Evolutionary conservation across 2,329 filamentous ascomycete species (phyloP), one percentile per base, ranked within the genome.

Genomic region (Trichoderma breve): DNA sequence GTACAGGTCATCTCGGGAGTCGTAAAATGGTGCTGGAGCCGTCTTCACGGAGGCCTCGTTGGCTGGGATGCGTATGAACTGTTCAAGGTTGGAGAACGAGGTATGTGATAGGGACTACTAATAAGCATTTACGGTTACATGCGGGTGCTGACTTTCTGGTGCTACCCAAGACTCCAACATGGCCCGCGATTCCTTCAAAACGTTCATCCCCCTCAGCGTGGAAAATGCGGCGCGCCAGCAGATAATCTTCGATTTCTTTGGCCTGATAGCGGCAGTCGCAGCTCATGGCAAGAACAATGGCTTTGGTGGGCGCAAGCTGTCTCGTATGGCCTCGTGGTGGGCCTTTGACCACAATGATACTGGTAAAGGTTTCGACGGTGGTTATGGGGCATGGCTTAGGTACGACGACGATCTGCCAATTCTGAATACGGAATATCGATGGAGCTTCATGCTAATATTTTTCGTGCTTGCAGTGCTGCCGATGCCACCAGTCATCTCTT

Each of bases 1-100:
- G 60, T 51, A 34, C 74, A 97, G 94, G 94, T 97, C 71, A 88
- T 99, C 69, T 95, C 94, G 75, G 96, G 95, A 77, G 94, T 98
- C 55, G 87, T 96, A 75, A 99, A 98, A 85, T 99, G 96, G 96
- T 98, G 95, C 82, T 99, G 96, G 96, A 95, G 93, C 80, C 90
- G 96, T 83, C 85, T 99, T 65, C 90, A 92, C 55, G 94, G 94
- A 72, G 96, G 96, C 78, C 91, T 99, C 15, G 95, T 99, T 43
- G 94, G 94, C 72, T 98, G 96, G 96, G 94, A 98, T 78, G 94
- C 94, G 55, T 99, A 99, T 79, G 95, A 98, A 80, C 88, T 97
- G 26, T 99, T 99, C 86, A 94, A 93, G 78, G 91, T 97, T 75
- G 96, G 96, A 79, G 96, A 99, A 84, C 89, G 92, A 85, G 94